phyloP scores from a whole-genome alignment of 164 flowering plant genomes.

The Chimonanthus salicifolius region DNA sequence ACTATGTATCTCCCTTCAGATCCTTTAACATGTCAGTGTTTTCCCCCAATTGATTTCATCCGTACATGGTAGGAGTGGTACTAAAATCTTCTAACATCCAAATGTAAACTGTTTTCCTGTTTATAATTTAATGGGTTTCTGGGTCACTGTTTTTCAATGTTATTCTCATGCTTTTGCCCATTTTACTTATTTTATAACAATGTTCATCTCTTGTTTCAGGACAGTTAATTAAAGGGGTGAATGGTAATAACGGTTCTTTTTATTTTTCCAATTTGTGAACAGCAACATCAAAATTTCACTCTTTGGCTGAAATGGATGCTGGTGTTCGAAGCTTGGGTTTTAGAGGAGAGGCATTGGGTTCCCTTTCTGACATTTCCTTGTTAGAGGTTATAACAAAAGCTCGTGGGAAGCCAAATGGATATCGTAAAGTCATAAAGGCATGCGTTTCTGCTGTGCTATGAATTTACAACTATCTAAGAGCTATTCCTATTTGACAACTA shows the following conservation, averaged over 20 bases:
- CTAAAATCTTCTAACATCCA: neutral
- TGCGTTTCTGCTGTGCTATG: conserved; percentile 8
- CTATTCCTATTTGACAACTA: neutral
- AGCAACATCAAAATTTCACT: conserved; percentile 75
- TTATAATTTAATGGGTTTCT: neutral
- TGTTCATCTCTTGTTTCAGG: neutral
- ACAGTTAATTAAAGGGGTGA: neutral
- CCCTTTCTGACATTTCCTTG: conserved; percentile 82
- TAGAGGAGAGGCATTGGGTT: conserved; percentile 83
- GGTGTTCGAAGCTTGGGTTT: conserved; percentile 52
- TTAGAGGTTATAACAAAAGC: conserved; percentile 73
- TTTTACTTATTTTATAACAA: neutral
- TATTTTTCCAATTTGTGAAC: conserved; percentile 21
- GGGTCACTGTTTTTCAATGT: neutral
- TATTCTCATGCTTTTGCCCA: neutral
- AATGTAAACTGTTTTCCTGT: neutral
- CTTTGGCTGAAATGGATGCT: conserved; percentile 36
- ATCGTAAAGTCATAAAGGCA: conserved; percentile 87
- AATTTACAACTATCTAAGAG: neutral
- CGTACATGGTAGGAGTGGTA: neutral
- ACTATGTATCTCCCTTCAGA: neutral
- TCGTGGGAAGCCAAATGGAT: conserved; percentile 85
- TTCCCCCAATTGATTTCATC: neutral
- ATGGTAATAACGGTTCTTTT: conserved; percentile 1
- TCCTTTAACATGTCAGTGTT: neutral